phyloP scores from a whole-genome alignment of 176 grass and related monocot species.

The Pharus latifolius region DNA sequence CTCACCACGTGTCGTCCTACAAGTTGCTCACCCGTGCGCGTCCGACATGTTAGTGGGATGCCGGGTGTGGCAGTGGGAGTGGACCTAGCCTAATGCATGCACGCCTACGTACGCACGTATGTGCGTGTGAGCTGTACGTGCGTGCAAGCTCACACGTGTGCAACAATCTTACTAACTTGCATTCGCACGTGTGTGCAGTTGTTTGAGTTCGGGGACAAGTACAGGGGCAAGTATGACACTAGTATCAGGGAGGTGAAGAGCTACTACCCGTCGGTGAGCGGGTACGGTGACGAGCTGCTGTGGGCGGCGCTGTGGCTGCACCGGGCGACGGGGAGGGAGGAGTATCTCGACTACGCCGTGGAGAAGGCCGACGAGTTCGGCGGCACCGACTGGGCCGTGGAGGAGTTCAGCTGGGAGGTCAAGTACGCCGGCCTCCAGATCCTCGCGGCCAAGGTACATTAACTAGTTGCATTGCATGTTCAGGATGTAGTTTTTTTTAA shows the following conservation, averaged over 20 bases:
- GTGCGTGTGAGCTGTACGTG: no score
- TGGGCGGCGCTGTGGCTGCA: conserved; percentile 63
- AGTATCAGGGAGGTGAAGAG: conserved; percentile 19
- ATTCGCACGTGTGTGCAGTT: background rate
- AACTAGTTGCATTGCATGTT: background rate
- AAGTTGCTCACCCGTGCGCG: no score
- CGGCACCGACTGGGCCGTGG: conserved; percentile 36
- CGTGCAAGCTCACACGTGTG: no score
- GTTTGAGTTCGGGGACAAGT: conserved; percentile 37
- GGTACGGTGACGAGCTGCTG: conserved; percentile 56
- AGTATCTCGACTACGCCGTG: conserved; percentile 36
- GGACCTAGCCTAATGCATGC: no score
- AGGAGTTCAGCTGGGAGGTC: conserved; percentile 67
- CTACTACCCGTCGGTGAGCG: conserved; percentile 51
- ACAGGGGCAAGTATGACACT: conserved; percentile 36
- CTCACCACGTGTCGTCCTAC: no score
- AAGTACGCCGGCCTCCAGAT: conserved; percentile 54
- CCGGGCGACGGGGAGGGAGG: conserved; percentile 14
- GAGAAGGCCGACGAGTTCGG: conserved; percentile 32
- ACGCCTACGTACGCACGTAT: no score
- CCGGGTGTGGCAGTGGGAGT: no score
- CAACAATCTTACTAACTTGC: background rate
- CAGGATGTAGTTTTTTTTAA: no score
- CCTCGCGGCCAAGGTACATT: conserved; percentile 28
- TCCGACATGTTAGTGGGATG: no score